phyloP scores from a whole-genome alignment of 805 yeast species.

The Candida gorgasii region DNA sequence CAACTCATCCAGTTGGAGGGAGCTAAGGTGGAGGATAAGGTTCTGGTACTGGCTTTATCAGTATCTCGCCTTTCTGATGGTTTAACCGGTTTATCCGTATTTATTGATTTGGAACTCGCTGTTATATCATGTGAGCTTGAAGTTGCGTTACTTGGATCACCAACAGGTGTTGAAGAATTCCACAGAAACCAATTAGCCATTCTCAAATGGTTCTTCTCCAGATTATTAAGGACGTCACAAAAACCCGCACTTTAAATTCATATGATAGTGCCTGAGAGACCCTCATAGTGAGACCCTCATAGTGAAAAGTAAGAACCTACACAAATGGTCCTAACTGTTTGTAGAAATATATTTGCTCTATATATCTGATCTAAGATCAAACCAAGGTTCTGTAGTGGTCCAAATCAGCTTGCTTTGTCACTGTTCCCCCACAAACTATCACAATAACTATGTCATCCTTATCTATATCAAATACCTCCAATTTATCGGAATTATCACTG shows the following conservation, averaged over 20 bases:
- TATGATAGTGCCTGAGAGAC: conserved; percentile 5
- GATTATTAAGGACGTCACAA: background rate
- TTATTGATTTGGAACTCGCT: background rate
- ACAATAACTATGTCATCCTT: conserved; percentile 27
- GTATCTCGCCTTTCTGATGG: background rate
- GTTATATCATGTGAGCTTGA: background rate
- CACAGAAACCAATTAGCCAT: conserved; percentile 8
- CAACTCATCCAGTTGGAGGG: conserved; percentile 17
- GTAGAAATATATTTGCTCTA: too few species aligned
- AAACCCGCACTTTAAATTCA: conserved; percentile 3
- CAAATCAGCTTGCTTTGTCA: conserved; percentile 12
- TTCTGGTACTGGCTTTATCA: conserved; percentile 6
- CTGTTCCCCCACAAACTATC: conserved; percentile 33
- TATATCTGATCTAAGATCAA: background rate
- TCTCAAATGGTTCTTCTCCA: background rate
- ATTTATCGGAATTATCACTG: conserved; percentile 12
- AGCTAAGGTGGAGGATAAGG: conserved; percentile 13
- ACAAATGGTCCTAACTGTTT: too few species aligned
- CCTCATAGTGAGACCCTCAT: too few species aligned
- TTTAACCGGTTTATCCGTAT: background rate
- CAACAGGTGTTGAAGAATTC: conserved; percentile 1
- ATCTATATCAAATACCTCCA: conserved; percentile 14
- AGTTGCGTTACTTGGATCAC: background rate
- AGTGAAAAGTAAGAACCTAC: too few species aligned
- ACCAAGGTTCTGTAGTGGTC: conserved; percentile 5